phyloP scores from a whole-genome alignment of 2,329 filamentous ascomycete species.

The Chalaropsis thielavioides region DNA sequence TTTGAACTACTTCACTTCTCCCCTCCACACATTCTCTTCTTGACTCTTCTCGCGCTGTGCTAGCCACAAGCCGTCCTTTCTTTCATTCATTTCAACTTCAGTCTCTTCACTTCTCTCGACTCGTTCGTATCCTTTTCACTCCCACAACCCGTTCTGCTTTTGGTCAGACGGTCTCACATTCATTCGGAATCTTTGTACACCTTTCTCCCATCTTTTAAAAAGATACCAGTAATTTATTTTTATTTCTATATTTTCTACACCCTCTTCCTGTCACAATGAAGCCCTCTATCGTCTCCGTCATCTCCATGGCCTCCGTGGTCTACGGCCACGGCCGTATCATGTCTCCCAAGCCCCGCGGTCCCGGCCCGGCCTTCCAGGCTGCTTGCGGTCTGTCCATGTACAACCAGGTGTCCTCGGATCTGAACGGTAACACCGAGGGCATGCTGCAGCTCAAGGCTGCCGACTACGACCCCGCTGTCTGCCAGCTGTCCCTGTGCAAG shows the following conservation, averaged over 20 bases:
- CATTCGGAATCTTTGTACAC: conserved; percentile 3
- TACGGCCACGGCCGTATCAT: conserved; percentile 33
- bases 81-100: conserved; percentile 5
- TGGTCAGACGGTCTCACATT: conserved; percentile 8
- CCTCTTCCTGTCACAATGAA: conserved; percentile 12
- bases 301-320: conserved; percentile 20
- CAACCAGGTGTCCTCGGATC: conserved; percentile 24
- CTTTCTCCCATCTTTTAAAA: not conserved
- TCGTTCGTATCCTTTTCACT: not conserved
- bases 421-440: conserved; percentile 28
- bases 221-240: not conserved
- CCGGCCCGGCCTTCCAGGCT: conserved; percentile 30
- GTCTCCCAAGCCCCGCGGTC: conserved; percentile 28
- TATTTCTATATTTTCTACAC: not conserved
- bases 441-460: conserved; percentile 22
- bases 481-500: conserved; percentile 28
- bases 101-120: not conserved
- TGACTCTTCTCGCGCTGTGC: conserved; percentile 1
- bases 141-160: not conserved
- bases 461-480: conserved; percentile 21
- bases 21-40: conserved; percentile 4
- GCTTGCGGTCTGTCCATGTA: conserved; percentile 32
- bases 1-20: conserved; percentile 3
- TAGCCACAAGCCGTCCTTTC: conserved; percentile 13
- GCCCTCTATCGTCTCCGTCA: conserved; percentile 11